These are phyloP conservation scores for Volvariella volvacea DNA, from an alignment of 1,284 basidiomycete species.

Conservation along the genomic window DNA sequence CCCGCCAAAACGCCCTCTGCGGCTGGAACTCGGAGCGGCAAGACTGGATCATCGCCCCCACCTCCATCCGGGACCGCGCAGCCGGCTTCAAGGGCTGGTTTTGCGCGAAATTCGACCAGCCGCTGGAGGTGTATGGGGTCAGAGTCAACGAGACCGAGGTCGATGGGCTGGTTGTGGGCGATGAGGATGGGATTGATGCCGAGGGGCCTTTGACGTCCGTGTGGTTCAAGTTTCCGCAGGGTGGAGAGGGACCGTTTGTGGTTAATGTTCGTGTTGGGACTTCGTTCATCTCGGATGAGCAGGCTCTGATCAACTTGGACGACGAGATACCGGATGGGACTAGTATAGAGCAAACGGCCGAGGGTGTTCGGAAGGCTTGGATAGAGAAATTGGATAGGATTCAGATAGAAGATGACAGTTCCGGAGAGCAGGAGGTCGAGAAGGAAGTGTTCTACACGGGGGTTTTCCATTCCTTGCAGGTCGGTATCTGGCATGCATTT, in stretches of 20 bases:
- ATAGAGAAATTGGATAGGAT: constrained; percentile 66
- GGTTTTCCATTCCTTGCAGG: constrained; percentile 65
- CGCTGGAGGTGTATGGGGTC: constrained; percentile 30
- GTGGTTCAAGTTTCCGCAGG: constrained; percentile 45
- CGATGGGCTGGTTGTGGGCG: constrained; percentile 18
- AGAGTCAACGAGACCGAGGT: constrained; percentile 36
- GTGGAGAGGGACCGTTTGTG: constrained; percentile 12
- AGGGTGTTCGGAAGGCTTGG: constrained; percentile 56
- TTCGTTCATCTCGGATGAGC: constrained; percentile 73
- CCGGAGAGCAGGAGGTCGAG: constrained; percentile 29
- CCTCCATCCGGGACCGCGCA: constrained; percentile 40
- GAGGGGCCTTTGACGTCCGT: constrained; percentile 47
- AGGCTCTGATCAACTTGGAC: constrained; percentile 61
- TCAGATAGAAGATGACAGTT: constrained; percentile 45
- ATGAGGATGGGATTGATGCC: constrained; percentile 19
- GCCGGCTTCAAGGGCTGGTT: constrained; percentile 65
- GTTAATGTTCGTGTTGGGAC: constrained; percentile 68
- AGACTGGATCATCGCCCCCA: constrained; percentile 63
- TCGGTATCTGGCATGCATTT: constrained; percentile 19
- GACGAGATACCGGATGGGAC: constrained; percentile 57
- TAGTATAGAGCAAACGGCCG: constrained; percentile 56
- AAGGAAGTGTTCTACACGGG: constrained; percentile 61
- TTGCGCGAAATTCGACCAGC: constrained; percentile 62
- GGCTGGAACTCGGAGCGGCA: constrained; percentile 72
- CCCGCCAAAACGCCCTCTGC: constrained; percentile 45